Conservation (phyloP, 192 early-diverging fungal species). For the Mortierella alpina region DNA sequence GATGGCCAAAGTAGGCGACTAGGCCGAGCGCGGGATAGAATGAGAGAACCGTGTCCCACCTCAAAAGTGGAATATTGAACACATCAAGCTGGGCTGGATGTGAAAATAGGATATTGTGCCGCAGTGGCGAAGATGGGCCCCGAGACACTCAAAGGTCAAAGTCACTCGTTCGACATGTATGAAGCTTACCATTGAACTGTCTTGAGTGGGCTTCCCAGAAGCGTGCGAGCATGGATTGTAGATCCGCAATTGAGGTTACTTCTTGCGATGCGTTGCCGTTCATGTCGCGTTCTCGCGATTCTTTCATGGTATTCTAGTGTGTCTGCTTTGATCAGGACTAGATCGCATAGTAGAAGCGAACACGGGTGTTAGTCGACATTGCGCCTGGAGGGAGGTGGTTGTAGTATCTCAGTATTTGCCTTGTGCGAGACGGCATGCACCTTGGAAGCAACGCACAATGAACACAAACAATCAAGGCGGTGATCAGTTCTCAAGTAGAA, state of each 20-base stretch:
- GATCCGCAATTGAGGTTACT: slow-evolving; percentile 39
- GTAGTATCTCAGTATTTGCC: too few relatives aligned
- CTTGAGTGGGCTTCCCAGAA: slow-evolving; percentile 51
- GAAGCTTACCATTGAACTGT: slow-evolving; percentile 39
- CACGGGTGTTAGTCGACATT: neutral
- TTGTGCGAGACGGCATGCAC: too few relatives aligned
- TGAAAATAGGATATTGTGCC: neutral
- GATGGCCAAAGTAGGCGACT: slow-evolving; percentile 9
- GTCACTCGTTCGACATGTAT: neutral
- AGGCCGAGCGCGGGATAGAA: slow-evolving; percentile 10
- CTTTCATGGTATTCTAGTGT: slow-evolving; percentile 17
- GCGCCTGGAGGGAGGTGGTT: too few relatives aligned
- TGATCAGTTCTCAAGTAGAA: too few relatives aligned
- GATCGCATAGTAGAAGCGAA: neutral
- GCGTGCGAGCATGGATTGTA: slow-evolving; percentile 42
- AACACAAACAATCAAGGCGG: too few relatives aligned
- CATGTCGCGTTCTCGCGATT: slow-evolving; percentile 13
- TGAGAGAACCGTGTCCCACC: neutral
- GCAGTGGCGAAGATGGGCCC: neutral
- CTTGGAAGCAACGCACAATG: too few relatives aligned
- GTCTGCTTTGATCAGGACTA: neutral
- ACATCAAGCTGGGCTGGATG: neutral
- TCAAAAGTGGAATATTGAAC: neutral
- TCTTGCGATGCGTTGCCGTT: slow-evolving; percentile 25
- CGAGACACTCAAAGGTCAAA: neutral